Evolutionary conservation across 345 rosid species (phyloP), one percentile per base, ranked within the genome.

Genomic region (Brassica juncea): DNA sequence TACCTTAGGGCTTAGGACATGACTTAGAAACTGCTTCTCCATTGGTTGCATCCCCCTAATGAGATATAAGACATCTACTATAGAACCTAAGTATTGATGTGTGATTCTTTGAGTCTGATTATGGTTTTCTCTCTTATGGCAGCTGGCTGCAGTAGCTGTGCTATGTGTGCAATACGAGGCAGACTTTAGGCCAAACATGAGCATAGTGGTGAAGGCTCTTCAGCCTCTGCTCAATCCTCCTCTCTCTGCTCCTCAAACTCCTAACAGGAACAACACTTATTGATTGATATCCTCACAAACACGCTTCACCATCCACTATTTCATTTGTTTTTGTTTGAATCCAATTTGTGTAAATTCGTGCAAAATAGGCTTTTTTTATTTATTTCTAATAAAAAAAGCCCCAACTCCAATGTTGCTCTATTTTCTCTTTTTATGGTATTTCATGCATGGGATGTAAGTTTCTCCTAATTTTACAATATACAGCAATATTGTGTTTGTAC

Each of bases 91-190:
- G 49, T 42, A 27, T 23, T 30, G 47, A 27, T 27, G 61, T 73
- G 15, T 63, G 67, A 74, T 21, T 23, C 5, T 31, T 44, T 3
- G 37, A 72, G 70, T 31, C 37, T 81, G 58, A 57, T 70, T 16
- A 37, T 80, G 11, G 60, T 69, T 72, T 8, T 72, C 27, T 69
- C 32, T 68, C 44, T 7, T 72, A 58, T 60, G 76, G 4, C 87
- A 92, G 94, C 42, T 90, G 81, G 90, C 97, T 80, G 94, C 93
- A 0, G 97, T 90, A 23, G 92, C 93, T 67, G 94, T 92, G 4
- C 74, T 89, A 67, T 92, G 93, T 60, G 85, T 92, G 61, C 94
- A 92, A 71, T 90, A 90, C 9, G 94, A 92, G 79, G 89, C 97
- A 54, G 93, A 92, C 83, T 90, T 90, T 80, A 84, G 93, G 64